Conservation (phyloP, 2,329 filamentous ascomycete genomes). For the Stenocarpella maydis region DNA sequence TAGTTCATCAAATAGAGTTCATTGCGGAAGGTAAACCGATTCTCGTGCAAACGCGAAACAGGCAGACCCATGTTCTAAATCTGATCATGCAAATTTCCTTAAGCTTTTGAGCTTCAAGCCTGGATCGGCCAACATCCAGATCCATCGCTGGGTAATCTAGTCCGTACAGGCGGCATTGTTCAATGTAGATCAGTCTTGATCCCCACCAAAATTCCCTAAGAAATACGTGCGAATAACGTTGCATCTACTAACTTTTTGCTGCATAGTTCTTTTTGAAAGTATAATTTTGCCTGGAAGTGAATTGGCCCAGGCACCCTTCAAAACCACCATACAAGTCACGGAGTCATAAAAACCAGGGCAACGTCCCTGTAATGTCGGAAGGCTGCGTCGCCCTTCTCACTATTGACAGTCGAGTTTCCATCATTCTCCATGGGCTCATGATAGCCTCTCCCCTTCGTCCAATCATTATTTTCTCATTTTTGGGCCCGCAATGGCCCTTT, state of each 20-base stretch:
- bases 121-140: neutral
- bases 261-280: too few species aligned
- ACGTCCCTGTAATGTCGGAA: too few species aligned
- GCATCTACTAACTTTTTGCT: too few species aligned
- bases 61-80: slow-evolving; percentile 2
- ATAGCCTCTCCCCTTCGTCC: neutral
- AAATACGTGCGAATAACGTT: too few species aligned
- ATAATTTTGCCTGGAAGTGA: slow-evolving; percentile 4
- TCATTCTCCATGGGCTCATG: neutral
- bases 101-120: neutral
- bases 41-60: slow-evolving; percentile 1
- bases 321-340: too few species aligned
- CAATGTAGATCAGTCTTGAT: slow-evolving; percentile 2
- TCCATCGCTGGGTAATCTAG: slow-evolving; percentile 7
- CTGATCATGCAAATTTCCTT: slow-evolving; percentile 15
- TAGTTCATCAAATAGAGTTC: slow-evolving; percentile 20
- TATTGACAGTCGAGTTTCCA: neutral
- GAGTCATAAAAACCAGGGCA: too few species aligned
- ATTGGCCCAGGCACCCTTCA: too few species aligned
- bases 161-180: neutral
- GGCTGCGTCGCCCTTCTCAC: neutral
- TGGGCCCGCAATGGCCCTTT: neutral
- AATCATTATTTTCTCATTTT: neutral
- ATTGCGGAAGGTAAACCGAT: neutral
- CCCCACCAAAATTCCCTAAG: too few species aligned